Conservation (phyloP, 2,329 filamentous ascomycete genomes). For the Atkinsonella hypoxylon region DNA sequence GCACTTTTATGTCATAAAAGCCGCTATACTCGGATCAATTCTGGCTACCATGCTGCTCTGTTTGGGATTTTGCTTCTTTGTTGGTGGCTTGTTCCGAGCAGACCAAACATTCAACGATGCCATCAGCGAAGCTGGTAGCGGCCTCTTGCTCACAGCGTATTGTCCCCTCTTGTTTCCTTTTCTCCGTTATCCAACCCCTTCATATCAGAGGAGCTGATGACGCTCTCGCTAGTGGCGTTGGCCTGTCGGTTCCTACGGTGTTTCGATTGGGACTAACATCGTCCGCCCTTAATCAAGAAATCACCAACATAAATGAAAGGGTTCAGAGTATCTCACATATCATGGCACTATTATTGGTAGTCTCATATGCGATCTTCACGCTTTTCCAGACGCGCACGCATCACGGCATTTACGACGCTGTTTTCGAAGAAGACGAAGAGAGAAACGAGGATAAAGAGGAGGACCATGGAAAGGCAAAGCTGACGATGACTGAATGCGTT, state of each 20-base stretch:
- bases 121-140: conserved; percentile 68
- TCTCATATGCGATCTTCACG: conserved; percentile 40
- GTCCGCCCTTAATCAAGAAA: conserved; percentile 44
- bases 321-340: background rate
- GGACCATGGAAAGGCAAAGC: conserved; percentile 50
- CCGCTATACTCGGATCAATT: conserved; percentile 73
- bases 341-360: background rate
- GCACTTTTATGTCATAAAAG: conserved; percentile 59
- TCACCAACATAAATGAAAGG: background rate
- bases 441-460: conserved; percentile 51
- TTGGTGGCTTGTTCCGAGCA: conserved; percentile 56
- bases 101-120: conserved; percentile 62
- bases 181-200: conserved; percentile 4
- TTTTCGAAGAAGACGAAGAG: conserved; percentile 60
- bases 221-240: conserved; percentile 19
- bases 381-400: conserved; percentile 71
- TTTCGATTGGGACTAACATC: conserved; percentile 36
- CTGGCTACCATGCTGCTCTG: conserved; percentile 73
- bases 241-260: conserved; percentile 36
- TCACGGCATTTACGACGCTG: conserved; percentile 63
- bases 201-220: conserved; percentile 16
- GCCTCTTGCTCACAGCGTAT: conserved; percentile 64
- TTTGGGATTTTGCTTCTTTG: conserved; percentile 68
- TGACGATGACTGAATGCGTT: conserved; percentile 55
- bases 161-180: conserved; percentile 21